Conservation (phyloP, 192 early-diverging fungal species). For the Podila epigama region DNA sequence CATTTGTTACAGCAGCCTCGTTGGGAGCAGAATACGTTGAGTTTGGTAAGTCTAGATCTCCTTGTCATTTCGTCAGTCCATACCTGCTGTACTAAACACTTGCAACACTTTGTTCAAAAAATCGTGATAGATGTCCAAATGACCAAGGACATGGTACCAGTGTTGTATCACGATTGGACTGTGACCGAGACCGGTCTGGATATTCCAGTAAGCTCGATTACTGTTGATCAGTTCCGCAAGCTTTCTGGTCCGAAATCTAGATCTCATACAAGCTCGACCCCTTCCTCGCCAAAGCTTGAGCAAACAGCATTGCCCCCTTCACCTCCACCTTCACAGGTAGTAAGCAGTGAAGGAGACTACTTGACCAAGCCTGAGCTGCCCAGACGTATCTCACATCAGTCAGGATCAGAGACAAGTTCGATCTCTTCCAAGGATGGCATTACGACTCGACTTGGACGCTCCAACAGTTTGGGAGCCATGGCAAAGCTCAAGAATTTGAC, state of each 20-base stretch:
- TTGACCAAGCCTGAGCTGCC: conserved; percentile 11
- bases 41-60: conserved; percentile 70
- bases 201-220: conserved; percentile 71
- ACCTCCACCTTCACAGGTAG: conserved; percentile 7
- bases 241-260: conserved; percentile 57
- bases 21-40: conserved; percentile 90
- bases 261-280: conserved; percentile 2
- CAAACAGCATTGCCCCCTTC: neutral
- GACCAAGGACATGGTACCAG: conserved; percentile 84
- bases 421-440: conserved; percentile 2
- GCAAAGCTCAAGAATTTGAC: conserved; percentile 9
- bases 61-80: no score
- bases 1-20: conserved; percentile 83
- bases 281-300: conserved; percentile 17
- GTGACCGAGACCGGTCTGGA: conserved; percentile 76
- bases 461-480: conserved; percentile 56
- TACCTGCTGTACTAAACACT: neutral
- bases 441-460: conserved; percentile 28
- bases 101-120: neutral
- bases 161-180: conserved; percentile 95
- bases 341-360: neutral
- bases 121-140: conserved; percentile 84
- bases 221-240: conserved; percentile 73
- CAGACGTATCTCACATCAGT: conserved; percentile 3
- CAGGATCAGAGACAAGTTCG: conserved; percentile 4